Conservation (phyloP, 2,329 filamentous ascomycete genomes). For the Fusarium setosum region DNA sequence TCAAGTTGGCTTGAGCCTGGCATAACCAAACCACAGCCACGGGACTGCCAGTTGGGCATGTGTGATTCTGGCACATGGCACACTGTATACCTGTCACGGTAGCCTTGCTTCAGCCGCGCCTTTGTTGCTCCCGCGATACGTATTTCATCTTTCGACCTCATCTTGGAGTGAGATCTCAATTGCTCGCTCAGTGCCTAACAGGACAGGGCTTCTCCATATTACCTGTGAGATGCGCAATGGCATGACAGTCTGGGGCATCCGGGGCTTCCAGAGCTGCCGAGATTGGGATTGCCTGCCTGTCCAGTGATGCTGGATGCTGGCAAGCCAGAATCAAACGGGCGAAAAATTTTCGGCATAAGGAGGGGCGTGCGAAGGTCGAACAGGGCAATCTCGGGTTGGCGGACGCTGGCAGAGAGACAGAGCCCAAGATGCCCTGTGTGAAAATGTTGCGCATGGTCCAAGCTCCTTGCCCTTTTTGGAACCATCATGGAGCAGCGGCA, state of each 20-base stretch:
- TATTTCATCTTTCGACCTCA: background rate
- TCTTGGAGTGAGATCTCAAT: background rate
- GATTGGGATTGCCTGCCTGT: conserved; percentile 35
- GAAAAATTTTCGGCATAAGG: conserved; percentile 43
- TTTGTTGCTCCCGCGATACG: conserved; percentile 20
- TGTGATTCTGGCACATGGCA: background rate
- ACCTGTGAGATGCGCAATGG: conserved; percentile 5
- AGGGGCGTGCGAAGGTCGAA: conserved; percentile 24
- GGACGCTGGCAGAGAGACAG: conserved; percentile 10
- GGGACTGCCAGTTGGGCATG: conserved; percentile 9
- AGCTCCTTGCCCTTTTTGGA: conserved; percentile 42
- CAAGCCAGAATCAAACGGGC: conserved; percentile 12
- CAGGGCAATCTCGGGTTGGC: conserved; percentile 41
- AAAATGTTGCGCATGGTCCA: conserved; percentile 29
- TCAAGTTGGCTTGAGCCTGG: conserved; percentile 24
- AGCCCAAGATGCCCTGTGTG: conserved; percentile 27
- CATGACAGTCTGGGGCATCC: conserved; percentile 30
- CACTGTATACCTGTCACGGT: conserved; percentile 28
- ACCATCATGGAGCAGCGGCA: conserved; percentile 24
- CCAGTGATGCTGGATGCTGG: background rate
- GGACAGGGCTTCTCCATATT: background rate
- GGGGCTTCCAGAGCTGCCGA: conserved; percentile 26
- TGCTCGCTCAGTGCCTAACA: background rate
- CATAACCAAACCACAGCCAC: conserved; percentile 13
- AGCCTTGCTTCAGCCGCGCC: conserved; percentile 28